Conservation (phyloP, 495 filamentous ascomycete species). For the Neurospora africana region DNA sequence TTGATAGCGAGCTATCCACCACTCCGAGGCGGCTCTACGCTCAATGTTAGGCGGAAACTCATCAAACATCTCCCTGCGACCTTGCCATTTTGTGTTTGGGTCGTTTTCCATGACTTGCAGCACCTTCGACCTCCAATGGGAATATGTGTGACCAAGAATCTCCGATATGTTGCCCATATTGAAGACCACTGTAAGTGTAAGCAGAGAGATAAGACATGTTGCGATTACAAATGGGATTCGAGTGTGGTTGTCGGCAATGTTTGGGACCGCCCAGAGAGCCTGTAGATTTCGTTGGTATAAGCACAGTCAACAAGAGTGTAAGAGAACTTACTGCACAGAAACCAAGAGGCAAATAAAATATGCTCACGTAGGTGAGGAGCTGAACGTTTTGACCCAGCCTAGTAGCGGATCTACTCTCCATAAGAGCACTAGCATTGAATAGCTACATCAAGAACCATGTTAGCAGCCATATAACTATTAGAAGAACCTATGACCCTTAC, state of each 20-base stretch:
- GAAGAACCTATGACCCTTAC: not conserved
- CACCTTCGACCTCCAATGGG: not conserved
- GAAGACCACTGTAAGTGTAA: not conserved
- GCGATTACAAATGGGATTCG: not conserved
- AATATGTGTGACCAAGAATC: fast-evolving
- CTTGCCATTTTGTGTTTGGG: not conserved
- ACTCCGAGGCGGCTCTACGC: not conserved
- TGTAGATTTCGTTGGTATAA: not conserved
- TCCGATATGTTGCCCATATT: not conserved
- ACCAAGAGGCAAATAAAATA: constrained; percentile 25
- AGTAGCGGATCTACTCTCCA: constrained; percentile 26
- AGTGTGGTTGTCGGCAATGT: not conserved
- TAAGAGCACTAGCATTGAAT: constrained; percentile 16
- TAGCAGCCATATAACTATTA: not conserved
- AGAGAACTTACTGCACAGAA: constrained; percentile 16
- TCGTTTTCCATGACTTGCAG: not conserved
- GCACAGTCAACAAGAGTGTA: not conserved
- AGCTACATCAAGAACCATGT: not conserved
- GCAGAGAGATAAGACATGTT: not conserved
- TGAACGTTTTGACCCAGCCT: constrained; percentile 26
- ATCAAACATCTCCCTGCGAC: not conserved
- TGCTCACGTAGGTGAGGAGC: constrained; percentile 28
- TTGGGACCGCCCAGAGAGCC: not conserved
- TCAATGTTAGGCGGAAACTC: not conserved
- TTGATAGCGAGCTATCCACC: not conserved